Evolutionary conservation across 352 stramenopile species (phyloP), one percentile per base, ranked within the genome.

Genomic region (Globisporangium takayamanum): DNA sequence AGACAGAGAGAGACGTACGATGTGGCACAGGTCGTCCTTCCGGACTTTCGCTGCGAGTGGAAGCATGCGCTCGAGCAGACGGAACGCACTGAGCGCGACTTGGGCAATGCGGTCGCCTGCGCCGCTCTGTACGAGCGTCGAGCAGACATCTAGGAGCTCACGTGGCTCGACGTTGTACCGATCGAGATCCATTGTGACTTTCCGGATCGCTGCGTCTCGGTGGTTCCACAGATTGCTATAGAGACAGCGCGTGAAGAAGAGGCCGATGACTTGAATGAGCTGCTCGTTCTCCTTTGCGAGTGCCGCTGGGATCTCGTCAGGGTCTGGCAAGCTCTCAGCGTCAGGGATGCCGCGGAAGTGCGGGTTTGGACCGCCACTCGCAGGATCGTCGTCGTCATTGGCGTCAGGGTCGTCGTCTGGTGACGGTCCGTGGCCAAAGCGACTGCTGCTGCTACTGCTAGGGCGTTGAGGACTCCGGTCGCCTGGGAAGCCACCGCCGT

Each of bases 161-260:
- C 78, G 72, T 2, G 70, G 66, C 46, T 90, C 74, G 16, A 74
- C 70, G 0, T 65, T 61, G 41, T 84, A 88, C 18, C 68, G 72
- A 6, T 84, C 67, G 37, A 93, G 71, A 1, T 92, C 77, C 70
- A 90, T 83, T 1, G 78, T 84, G 15, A 95, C 81, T 69, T 93
- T 95, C 3, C 82, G 78, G 57, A 92, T 90, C n/a, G 81, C 81
- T 5, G 78, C 83, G 41, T 93, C 85, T 7, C 85, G 76, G 53
- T 92, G 85, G 54, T 89, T 92, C 85, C 85, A 95, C 56, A 92
- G 54, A 44, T 95, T 95, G 60, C 83, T 93, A 67, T 92, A 95
- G 22, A 93, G 77, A 47, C 85, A 95, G 20, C 77, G 76, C 8
- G 80, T 88, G 51, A 95, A 76, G 57, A 90, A 95, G 1, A 74